Evolutionary conservation across 2,329 filamentous ascomycete species (phyloP).

Genomic region (Diplodia mutila): DNA sequence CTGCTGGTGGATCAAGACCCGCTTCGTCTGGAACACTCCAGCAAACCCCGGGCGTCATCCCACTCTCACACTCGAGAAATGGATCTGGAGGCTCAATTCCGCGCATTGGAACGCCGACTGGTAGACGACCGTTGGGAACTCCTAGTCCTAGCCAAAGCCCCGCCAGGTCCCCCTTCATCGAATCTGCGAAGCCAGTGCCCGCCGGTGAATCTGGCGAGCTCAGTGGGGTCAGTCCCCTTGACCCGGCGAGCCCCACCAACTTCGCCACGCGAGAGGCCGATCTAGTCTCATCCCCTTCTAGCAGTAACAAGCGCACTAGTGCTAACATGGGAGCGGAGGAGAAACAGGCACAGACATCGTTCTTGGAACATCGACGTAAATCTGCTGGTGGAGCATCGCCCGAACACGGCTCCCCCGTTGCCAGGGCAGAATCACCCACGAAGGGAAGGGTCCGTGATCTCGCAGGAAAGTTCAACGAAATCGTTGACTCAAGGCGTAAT

Average conservation of each 20-base stretch:
- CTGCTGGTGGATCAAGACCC: conserved; percentile 44
- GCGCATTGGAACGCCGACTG: conserved; percentile 55
- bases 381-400: conserved; percentile 34
- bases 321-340: conserved; percentile 37
- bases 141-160: conserved; percentile 64
- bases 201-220: conserved; percentile 52
- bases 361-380: conserved; percentile 40
- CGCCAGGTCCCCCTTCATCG: conserved; percentile 61
- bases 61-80: conserved; percentile 46
- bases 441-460: conserved; percentile 57
- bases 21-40: conserved; percentile 30
- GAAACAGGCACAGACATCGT: conserved; percentile 40
- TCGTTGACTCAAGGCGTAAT: conserved; percentile 50
- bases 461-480: conserved; percentile 54
- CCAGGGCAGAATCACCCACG: conserved; percentile 50
- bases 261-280: conserved; percentile 44
- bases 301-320: conserved; percentile 32
- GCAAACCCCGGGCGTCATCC: conserved; percentile 35
- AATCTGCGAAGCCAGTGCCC: conserved; percentile 49
- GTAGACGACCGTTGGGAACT: conserved; percentile 57
- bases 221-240: conserved; percentile 43
- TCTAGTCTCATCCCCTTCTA: conserved; percentile 37
- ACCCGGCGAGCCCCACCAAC: conserved; percentile 34
- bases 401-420: conserved; percentile 37
- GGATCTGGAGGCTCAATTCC: conserved; percentile 43